Evolutionary conservation across 169 alveolate genomes (phyloP), one percentile per base, ranked within the genome.

Genomic region (Eimeria acervulina): DNA sequence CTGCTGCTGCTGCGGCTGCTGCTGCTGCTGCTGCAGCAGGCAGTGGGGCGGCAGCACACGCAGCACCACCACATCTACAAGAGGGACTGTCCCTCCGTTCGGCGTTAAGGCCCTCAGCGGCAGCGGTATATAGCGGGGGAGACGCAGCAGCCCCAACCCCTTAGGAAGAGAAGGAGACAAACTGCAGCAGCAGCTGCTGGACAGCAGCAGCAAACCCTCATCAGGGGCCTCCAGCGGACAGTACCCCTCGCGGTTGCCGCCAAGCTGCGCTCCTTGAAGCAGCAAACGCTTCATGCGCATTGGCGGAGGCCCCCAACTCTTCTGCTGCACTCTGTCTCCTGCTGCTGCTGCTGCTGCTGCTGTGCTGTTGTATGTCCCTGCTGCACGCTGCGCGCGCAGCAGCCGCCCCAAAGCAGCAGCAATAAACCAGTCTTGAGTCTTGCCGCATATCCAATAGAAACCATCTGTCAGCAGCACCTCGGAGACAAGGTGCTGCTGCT

Each of bases 21-120:
- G 52, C 47, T 72, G 83, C 40, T 66, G 78, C 78, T n/a, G 78
- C 83, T 6, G 83, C 47, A 72, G 83, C n/a, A n/a, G 83, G 44
- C 83, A 72, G 44, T 72, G 83, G 21, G 83, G 83, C 40, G 83
- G 83, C 83, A 72, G 83, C 83, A 72, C 83, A 13, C 83, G 83
- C 83, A 72, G 47, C 52, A 72, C 83, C 10, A 72, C 83, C 44
- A 31, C 83, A 19, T 72, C 83, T 38, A 72, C 44, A 2, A 72
- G 44, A 31, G 83, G 83, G 47, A 72, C 47, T 8, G 83, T n/a
- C 8, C 83, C 83, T 17, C 83, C 83, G 17, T 5, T 10, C 5
- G 83, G 83, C 4, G 26, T 4, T 5, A 72, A 42, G 47, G 52
- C 10, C 47, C 83, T 13, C 44, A 72, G 83, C 15, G 83, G 83